Evolutionary conservation across 208 protist genomes (phyloP), one percentile per base, ranked within the genome.

Genomic region (Lotmaria passim): DNA sequence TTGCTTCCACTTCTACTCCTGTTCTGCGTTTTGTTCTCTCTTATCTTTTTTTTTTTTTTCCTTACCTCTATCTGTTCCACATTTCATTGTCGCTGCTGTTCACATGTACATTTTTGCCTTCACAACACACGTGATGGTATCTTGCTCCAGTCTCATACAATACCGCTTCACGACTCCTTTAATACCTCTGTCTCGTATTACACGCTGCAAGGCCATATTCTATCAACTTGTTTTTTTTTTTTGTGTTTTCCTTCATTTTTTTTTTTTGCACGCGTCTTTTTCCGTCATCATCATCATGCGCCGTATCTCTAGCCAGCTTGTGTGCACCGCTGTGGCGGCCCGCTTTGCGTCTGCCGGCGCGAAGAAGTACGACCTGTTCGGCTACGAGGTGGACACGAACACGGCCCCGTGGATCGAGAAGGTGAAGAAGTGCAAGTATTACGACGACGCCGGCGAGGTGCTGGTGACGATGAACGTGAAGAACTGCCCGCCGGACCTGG

Each of bases 401-500:
- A 93, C 84, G 8, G 79, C 79, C 28, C 83, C 83, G 63, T 96
- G 88, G 85, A 94, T 94, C 71, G 81, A 89, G 63, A 88, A 90
- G 75, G 91, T 95, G 67, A 87, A 90, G 66, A 82, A 74, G 57
- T 91, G 83, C 74, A 82, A 87, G 73, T 90, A 86, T 75, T 96
- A 93, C 79, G 87, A 96, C 74, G 87, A 96, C 59, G 90, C 90
- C 58, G 90, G 90, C 59, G 90, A 95, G 79, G 80, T 94, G 60
- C 78, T 95, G 24, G 90, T 95, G 70, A 83, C 75, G 78, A 95
- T 95, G 90, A 95, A 95, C 73, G 83, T 93, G 70, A 88, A 87
- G 78, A 95, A 95, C 86, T 93, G 87, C 86, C 90, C 90, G 21
- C 90, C 90, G 24, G 90, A 95, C 72, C 78, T 95, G 66, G 84